Percentiles rank a stretch among this genome's conserved stretches.
phyloP scores from a whole-genome alignment of 164 flowering plant genomes.

The Nymphaea thermarum region DNA sequence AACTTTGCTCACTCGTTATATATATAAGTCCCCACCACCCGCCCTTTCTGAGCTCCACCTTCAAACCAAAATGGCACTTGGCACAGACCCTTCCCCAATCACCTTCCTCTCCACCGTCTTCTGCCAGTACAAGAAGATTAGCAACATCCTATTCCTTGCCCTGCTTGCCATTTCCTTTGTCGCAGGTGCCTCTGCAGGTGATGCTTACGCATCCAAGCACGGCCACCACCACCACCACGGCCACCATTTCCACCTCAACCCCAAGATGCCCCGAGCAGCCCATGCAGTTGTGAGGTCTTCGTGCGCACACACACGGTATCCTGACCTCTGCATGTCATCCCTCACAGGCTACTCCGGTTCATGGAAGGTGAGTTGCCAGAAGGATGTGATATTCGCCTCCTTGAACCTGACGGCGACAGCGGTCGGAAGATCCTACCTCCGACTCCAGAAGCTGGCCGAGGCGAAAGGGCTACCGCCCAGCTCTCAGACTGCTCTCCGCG shows the following conservation, averaged over 20 bases:
- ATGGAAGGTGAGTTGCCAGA: constrained; percentile 16
- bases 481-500: constrained; percentile 56
- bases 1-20: neutral
- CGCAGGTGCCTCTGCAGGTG: neutral
- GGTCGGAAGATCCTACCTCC: constrained; percentile 35
- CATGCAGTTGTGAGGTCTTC: constrained; percentile 48
- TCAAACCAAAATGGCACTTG: constrained; percentile 5
- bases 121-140: constrained; percentile 24
- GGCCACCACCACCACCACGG: constrained; percentile 25
- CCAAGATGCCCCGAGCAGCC: neutral
- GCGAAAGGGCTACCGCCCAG: constrained; percentile 22
- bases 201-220: constrained; percentile 1
- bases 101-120: constrained; percentile 8
- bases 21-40: constrained; percentile 9
- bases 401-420: constrained; percentile 37
- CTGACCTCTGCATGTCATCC: constrained; percentile 56
- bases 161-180: constrained; percentile 10
- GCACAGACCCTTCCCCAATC: constrained; percentile 22
- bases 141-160: constrained; percentile 20
- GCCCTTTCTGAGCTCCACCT: constrained; percentile 2
- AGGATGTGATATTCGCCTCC: constrained; percentile 51
- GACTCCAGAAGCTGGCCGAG: constrained; percentile 23
- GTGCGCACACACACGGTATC: constrained; percentile 49
- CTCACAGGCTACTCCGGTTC: constrained; percentile 23
- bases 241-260: constrained; percentile 20